A percentile compares a stretch with the other conserved stretches of the same genome.
These are phyloP conservation scores for Setaria italica DNA, from an alignment of 202 grass and related monocot species.

Conservation along the genomic window DNA sequence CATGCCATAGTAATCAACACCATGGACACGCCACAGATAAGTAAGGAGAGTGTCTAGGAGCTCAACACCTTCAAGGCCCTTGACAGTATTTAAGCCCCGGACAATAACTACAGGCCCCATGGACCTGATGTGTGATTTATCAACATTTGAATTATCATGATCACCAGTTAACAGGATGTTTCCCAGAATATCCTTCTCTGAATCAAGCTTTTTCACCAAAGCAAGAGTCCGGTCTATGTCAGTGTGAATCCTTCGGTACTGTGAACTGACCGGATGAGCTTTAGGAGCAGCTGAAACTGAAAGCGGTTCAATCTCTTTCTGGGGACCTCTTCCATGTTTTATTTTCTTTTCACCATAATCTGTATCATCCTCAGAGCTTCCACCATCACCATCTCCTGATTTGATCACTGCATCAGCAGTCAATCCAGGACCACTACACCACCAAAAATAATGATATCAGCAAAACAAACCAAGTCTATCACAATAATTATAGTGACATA, in stretches of 20 bases:
- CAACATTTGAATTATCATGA: slow-evolving; percentile 51
- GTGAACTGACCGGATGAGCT: slow-evolving; percentile 59
- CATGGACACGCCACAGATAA: slow-evolving; percentile 62
- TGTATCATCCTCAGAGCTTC: slow-evolving; percentile 47
- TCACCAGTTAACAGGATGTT: slow-evolving; percentile 59
- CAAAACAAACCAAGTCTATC: slow-evolving; percentile 22
- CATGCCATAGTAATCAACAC: slow-evolving; percentile 64
- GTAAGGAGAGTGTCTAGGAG: slow-evolving; percentile 60
- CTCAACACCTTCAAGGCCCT: slow-evolving; percentile 66
- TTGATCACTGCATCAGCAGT: slow-evolving; percentile 32
- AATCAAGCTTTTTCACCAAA: slow-evolving; percentile 62
- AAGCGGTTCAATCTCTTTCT: slow-evolving; percentile 37
- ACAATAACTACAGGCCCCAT: slow-evolving; percentile 68
- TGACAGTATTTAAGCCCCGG: slow-evolving; percentile 62
- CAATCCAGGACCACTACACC: slow-evolving; percentile 54
- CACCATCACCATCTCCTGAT: slow-evolving; percentile 51
- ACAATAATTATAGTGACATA: not conserved
- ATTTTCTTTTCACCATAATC: slow-evolving; percentile 50
- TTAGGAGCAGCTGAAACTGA: slow-evolving; percentile 53
- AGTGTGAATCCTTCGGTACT: slow-evolving; percentile 45
- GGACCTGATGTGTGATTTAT: slow-evolving; percentile 58
- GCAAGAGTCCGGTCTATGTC: slow-evolving; percentile 60
- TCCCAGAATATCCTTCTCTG: slow-evolving; percentile 66
- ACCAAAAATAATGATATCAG: slow-evolving; percentile 42
- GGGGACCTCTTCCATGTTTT: slow-evolving; percentile 47